Evolutionary conservation across 2,329 filamentous ascomycete species (phyloP).

Genomic region (Fusarium sp.): DNA sequence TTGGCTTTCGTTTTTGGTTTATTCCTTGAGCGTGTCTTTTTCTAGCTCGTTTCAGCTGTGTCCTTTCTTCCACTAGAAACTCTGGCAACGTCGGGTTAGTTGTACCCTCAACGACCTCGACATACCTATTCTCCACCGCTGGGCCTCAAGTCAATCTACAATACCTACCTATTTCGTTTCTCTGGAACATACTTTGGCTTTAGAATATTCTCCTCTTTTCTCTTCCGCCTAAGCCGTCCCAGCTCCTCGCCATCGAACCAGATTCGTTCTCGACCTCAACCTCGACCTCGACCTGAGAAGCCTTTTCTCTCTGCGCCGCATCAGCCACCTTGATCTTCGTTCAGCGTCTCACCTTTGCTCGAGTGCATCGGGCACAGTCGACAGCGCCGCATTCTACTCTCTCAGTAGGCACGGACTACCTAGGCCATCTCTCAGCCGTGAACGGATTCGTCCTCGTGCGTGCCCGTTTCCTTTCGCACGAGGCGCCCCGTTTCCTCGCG

Average conservation of each 20-base stretch:
- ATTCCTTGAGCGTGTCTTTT: neutral
- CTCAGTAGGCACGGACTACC: neutral
- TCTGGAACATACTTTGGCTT: neutral
- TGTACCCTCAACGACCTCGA: conserved; percentile 7
- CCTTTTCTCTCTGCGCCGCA: neutral
- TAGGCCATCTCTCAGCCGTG: neutral
- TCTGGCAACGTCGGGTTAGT: neutral
- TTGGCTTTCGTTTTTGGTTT: neutral
- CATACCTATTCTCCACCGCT: conserved; percentile 5
- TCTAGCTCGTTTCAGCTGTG: conserved; percentile 5
- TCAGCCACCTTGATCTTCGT: neutral
- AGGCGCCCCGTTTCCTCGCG: conserved; percentile 16
- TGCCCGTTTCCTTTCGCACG: conserved; percentile 4
- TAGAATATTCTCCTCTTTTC: conserved; percentile 9
- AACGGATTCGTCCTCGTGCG: conserved; percentile 2
- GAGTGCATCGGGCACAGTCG: neutral
- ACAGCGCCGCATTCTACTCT: neutral
- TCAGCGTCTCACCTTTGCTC: neutral
- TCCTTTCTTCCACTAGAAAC: neutral
- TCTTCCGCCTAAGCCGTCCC: conserved; percentile 13
- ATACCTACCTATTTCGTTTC: neutral
- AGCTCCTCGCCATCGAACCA: neutral
- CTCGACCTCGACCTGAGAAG: neutral
- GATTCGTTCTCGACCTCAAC: conserved; percentile 7
- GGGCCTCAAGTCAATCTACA: neutral